Base-by-base conservation (phyloP, 1,139 yeast species). In the Kodamaea ohmeri region DNA sequence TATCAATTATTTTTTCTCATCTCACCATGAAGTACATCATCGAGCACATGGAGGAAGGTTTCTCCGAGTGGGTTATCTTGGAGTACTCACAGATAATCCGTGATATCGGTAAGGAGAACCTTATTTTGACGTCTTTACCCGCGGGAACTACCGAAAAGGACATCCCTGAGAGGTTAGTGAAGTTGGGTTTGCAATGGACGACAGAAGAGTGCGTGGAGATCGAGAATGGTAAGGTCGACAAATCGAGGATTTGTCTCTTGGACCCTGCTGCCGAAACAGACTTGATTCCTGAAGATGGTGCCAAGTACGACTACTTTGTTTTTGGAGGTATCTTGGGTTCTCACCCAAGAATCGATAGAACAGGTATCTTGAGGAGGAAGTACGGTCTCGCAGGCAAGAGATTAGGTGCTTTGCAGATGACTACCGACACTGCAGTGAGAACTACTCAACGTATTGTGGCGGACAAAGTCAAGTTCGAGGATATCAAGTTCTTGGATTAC, bases 291-390 rank as follows among this genome's bases (percentile, higher is more conserved):
- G 71, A 62, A 37, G 97, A 92, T 52, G 63, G 68, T 2, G 58
- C 60, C 2, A 58, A 69, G 37, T 90, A 83, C 52, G 95, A 89
- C 46, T 90, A 83, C 65, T 90, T 90, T 52, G 87, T 92, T 11
- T 90, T 92, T 63, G 98, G 97, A 7, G 98, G 98, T 28, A 92
- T 92, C 40, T 73, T 92, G 35, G 98, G 98, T 3, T 95, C 90
- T 47, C 97, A 90, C 61, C 97, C 97, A 6, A 94, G 97, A 53
- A 76, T 95, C 51, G 97, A 92, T 57, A 80, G 97, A 60, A 92
- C 98, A 2, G 94, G 92, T 1, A 90, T 89, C 50, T 73, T 92
- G 46, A 76, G 95, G 55, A 63, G 61, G 29, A 84, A 84, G 53
- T 82, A 89, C 51, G 96, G 88, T 0, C 83, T 88, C 52, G 79